Evolutionary conservation across 164 flowering plant genomes (phyloP), one percentile per base, ranked within the genome.

Genomic region (Dillenia turbinata): DNA sequence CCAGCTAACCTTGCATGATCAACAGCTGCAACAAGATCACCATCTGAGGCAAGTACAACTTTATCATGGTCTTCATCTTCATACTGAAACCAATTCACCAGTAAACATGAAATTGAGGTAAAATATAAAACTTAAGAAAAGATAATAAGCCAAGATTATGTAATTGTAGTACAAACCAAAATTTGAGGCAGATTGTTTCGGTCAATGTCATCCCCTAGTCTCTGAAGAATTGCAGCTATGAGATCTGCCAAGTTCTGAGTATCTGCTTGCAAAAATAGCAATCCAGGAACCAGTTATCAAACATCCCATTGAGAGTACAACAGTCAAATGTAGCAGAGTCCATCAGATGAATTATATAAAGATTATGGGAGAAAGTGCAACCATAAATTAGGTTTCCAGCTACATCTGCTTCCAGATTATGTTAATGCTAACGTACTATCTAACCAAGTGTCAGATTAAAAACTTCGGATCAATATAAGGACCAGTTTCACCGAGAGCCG

Each of bases 11-110:
- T 88, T 66, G 99, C 99, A 85, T 92, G 99, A 60, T 92, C 94
- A 54, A 95, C 83, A 66, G 99, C 97, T 15, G 97, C 84, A 16
- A 71, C 74, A 71, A 95, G 96, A 79, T 95, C 99, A 72, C 77
- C 63, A 67, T 95, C 97, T 14, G 96, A 80, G 66, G 90, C 86
- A 52, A 95, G 83, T 10, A 95, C 79, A 52, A 92, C 94, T 76
- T 84, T 88, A 72, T 95, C 99, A 59, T 79, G 84, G 66, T 95
- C 99, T 75, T 92, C 97, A 72, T 95, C 99, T 78, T 95, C 99
- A 73, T 95, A 95, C 99, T 95, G 68, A 77, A n/a, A 57, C 9
- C 47, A 17, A 15, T 22, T 15, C 46, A 57, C 24, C 59, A 11
- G 55, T 49, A 59, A 53, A 13, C 48, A 48, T 47, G 57, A 14